A percentile compares a stretch with the other conserved stretches of the same genome.
These are phyloP conservation scores for Ormosia semicastrata DNA, from an alignment of 306 rosid genomes.

Conservation along the genomic window DNA sequence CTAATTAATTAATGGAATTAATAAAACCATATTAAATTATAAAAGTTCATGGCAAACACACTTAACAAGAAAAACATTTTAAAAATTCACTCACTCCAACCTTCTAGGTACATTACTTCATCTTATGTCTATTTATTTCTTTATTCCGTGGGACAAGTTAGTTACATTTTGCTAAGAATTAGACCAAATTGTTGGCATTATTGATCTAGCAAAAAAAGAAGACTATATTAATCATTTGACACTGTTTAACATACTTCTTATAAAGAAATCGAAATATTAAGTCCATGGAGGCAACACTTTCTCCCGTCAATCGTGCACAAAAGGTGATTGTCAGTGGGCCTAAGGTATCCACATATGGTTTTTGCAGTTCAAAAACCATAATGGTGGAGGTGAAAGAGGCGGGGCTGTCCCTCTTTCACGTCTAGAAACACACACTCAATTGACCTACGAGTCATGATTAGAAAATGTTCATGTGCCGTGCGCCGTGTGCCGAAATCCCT, in stretches of 20 bases:
- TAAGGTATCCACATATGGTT: background rate
- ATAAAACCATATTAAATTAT: background rate
- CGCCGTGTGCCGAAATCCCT: background rate
- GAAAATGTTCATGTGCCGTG: background rate
- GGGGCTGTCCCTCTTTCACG: conserved; percentile 1
- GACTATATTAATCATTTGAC: background rate
- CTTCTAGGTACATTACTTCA: background rate
- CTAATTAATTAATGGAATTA: background rate
- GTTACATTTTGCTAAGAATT: background rate
- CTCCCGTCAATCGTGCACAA: conserved; percentile 34
- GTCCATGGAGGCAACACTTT: background rate
- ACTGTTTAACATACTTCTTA: background rate
- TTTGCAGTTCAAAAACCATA: background rate
- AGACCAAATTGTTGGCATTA: background rate
- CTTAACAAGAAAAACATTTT: background rate
- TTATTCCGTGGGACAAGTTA: background rate
- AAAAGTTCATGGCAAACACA: background rate
- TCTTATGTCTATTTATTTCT: background rate
- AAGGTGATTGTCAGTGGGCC: background rate
- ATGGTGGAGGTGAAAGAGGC: background rate
- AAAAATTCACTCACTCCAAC: too few relatives aligned
- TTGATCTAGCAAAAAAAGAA: background rate
- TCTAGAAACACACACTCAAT: conserved; percentile 5
- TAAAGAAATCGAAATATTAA: background rate
- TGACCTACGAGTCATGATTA: background rate